Evolutionary conservation across 176 grass and related monocot species (phyloP), one percentile per base, ranked within the genome.

Genomic region (Carex scoparia): DNA sequence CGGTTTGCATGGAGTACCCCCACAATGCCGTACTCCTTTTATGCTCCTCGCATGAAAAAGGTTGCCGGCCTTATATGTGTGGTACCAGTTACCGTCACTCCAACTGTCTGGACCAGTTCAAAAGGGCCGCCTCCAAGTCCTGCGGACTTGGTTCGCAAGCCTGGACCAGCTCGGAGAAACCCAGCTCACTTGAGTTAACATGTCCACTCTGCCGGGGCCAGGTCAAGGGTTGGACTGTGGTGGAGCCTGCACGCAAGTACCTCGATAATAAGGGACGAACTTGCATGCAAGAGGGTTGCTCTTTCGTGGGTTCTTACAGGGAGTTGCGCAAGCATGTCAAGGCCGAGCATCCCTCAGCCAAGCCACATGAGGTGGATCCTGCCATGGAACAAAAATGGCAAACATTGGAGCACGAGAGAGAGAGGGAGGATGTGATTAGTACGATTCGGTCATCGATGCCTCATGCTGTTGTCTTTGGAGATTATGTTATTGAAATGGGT

Each of bases 1-100:
- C 95, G 27, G 93, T 98, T 35, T 98, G 95, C 84, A 95, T 98
- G 95, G 95, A 98, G 62, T 95, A 86, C 62, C 95, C 95, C 28
- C 95, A 98, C 61, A 93, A 95, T 88, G 95, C 93, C 63, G 95
- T 98, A 65, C 89, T 98, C n/a, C 91, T 98, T 23, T 90, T 98
- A 9, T 98, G 96, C 79, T 95, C 96, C n/a, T 99, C 96, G 8
- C 91, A 99, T 82, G 93, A 99, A 78, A 94, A 99, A 82, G 96
- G 96, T 8, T 99, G 96, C 7, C 91, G 90, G 59, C 96, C 96
- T 83, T 99, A 95, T 87, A 99, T 95, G 93, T 99, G 96, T 85
- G 93, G 89, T 63, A 95, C 96, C 61, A 99, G 93, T 68, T 90
- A 87, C 58, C 88, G 91, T 48, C 91, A 95, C 88, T 99, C 96